Percentiles rank a stretch among this genome's conserved stretches.
These are phyloP conservation scores for Cucurbita pepo DNA, from an alignment of 306 rosid species.

Conservation along the genomic window DNA sequence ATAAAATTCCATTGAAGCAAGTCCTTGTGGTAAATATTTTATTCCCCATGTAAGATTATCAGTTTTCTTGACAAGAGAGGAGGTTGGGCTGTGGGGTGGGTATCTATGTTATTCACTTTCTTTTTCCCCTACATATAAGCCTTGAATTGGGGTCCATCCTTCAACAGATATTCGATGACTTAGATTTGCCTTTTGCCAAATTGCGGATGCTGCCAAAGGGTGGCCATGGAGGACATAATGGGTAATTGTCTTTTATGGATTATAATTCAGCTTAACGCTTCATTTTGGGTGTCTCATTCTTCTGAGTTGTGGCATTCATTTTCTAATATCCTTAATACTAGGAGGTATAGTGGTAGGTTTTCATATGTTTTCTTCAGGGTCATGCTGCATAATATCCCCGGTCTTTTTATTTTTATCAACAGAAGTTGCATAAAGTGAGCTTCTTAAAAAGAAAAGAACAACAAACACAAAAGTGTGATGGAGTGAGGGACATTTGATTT, in stretches of 20 bases:
- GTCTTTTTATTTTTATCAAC: not conserved
- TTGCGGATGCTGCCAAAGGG: slow-evolving; percentile 84
- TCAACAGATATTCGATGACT: slow-evolving; percentile 69
- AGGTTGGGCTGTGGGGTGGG: not conserved
- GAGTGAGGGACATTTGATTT: too few relatives aligned
- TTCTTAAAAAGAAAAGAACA: too few relatives aligned
- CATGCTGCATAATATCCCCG: not conserved
- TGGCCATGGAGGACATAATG: slow-evolving; percentile 97
- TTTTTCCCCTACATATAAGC: not conserved
- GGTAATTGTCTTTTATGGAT: slow-evolving; percentile 30
- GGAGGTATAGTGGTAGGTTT: not conserved
- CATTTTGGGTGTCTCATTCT: not conserved
- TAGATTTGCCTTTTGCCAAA: slow-evolving; percentile 86
- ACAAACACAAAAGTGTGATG: too few relatives aligned
- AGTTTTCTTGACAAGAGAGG: not conserved
- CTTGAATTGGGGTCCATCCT: slow-evolving; percentile 4
- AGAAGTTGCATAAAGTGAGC: not conserved
- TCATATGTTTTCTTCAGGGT: not conserved
- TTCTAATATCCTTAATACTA: not conserved
- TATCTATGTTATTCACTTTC: not conserved
- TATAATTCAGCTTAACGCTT: not conserved
- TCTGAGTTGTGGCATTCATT: not conserved
- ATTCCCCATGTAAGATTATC: not conserved
- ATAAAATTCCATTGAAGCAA: slow-evolving; percentile 85
- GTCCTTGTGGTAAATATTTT: slow-evolving; percentile 54